Percentiles rank a stretch among this genome's conserved stretches.
phyloP scores from a whole-genome alignment of 306 rosid genomes.

The Macrotyloma uniflorum region DNA sequence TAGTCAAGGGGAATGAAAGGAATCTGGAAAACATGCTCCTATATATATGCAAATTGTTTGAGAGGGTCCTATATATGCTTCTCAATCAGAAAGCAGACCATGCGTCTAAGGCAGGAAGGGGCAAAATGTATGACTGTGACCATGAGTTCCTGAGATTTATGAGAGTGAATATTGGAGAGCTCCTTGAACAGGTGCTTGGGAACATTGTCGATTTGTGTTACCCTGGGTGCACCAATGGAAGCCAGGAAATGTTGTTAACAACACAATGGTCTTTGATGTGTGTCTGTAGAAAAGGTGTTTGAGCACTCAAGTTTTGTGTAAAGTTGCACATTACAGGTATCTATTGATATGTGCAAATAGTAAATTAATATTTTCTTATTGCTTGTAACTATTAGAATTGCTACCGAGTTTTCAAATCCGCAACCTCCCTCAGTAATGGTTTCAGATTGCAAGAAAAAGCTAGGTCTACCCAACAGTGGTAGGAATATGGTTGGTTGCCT shows the following conservation, averaged over 20 bases:
- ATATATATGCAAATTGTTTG: neutral
- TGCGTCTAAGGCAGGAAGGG: neutral
- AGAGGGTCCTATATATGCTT: neutral
- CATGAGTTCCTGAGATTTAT: neutral
- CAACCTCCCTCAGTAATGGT: neutral
- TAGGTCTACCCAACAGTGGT: neutral
- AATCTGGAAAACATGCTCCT: neutral
- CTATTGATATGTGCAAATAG: neutral
- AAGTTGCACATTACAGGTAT: neutral
- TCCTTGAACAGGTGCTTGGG: neutral
- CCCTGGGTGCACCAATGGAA: neutral
- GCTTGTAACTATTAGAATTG: neutral
- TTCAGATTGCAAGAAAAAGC: neutral
- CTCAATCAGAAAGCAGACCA: neutral
- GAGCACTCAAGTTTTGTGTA: neutral
- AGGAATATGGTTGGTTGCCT: neutral
- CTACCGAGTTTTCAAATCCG: neutral
- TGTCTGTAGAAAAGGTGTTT: neutral
- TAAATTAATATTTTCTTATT: neutral
- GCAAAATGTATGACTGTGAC: neutral
- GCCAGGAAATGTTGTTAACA: too few relatives aligned
- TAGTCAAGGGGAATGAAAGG: neutral
- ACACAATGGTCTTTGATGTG: too few relatives aligned
- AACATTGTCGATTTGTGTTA: neutral
- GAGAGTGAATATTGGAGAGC: neutral